These are phyloP conservation scores for Aurantiochytrium sp. DNA, from an alignment of 108 stramenopile species.

Conservation along the genomic window DNA sequence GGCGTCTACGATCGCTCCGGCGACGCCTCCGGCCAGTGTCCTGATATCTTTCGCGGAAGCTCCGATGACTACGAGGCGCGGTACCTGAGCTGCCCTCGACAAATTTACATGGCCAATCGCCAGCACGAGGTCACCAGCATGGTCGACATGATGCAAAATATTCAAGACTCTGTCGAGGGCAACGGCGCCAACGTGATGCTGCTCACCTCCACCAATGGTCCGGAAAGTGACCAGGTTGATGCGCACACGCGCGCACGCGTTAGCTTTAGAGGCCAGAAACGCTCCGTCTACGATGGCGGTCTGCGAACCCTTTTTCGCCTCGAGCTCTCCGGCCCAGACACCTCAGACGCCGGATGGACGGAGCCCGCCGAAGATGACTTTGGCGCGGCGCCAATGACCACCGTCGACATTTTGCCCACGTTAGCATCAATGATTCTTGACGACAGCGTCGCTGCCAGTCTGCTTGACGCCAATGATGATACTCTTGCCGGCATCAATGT, in stretches of 20 bases:
- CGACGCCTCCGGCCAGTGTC: background rate
- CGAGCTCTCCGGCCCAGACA: background rate
- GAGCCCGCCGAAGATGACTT: background rate
- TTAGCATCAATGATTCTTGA: background rate
- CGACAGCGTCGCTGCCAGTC: background rate
- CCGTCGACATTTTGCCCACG: background rate
- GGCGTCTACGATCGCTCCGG: background rate
- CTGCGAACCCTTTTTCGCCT: background rate
- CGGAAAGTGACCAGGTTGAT: conserved; percentile 1
- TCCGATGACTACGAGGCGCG: background rate
- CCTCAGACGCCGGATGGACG: background rate
- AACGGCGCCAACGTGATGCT: background rate
- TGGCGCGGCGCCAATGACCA: background rate
- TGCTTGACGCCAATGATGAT: background rate
- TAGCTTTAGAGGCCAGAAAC: background rate
- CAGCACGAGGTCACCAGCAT: background rate
- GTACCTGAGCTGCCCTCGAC: background rate
- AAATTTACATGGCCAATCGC: conserved; percentile 6
- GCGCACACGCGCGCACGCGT: background rate
- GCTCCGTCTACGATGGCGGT: background rate
- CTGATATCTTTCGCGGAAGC: background rate
- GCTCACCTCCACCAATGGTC: conserved; percentile 1
- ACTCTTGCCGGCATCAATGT: background rate
- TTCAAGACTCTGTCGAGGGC: background rate
- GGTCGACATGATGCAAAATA: background rate